A percentile compares a stretch with the other conserved stretches of the same genome.
Conservation (phyloP, 208 protist species). For the Crithidia mellificae region DNA sequence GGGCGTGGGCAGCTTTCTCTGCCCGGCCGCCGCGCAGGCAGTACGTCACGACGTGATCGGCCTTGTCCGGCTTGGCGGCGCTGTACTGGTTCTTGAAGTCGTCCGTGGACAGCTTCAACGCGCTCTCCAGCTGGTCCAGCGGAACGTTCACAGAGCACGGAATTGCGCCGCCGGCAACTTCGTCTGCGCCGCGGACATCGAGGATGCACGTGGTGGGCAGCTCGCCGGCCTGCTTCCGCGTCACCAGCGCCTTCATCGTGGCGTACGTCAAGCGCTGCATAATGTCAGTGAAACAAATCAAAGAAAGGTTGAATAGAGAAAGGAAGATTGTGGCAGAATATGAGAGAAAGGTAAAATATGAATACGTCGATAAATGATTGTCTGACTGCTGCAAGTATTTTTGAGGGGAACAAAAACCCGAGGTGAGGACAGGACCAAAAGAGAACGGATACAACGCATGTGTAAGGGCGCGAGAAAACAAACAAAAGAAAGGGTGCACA, state of each 20-base stretch:
- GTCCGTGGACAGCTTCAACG: constrained; percentile 41
- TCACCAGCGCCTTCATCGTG: constrained; percentile 60
- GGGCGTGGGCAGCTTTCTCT: constrained; percentile 46
- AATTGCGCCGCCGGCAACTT: constrained; percentile 61
- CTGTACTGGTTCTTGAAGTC: constrained; percentile 50
- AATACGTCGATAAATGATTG: too few relatives aligned
- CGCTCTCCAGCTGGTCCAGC: constrained; percentile 55
- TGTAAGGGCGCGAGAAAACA: too few relatives aligned
- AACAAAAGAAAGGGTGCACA: too few relatives aligned
- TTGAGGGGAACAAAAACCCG: background rate
- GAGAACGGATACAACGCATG: too few relatives aligned
- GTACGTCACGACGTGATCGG: constrained; percentile 71
- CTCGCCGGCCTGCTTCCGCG: constrained; percentile 43
- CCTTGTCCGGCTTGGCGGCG: constrained; percentile 36
- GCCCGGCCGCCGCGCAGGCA: constrained; percentile 60
- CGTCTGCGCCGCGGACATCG: constrained; percentile 65
- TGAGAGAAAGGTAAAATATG: too few relatives aligned
- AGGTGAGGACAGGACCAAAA: too few relatives aligned
- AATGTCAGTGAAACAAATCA: too few relatives aligned
- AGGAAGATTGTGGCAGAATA: too few relatives aligned
- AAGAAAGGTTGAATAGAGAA: too few relatives aligned
- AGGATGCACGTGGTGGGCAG: constrained; percentile 44
- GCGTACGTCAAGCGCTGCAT: constrained; percentile 63
- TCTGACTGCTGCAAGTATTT: too few relatives aligned
- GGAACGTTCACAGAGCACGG: constrained; percentile 59